A percentile compares a stretch with the other conserved stretches of the same genome.
phyloP scores from a whole-genome alignment of 2,329 filamentous ascomycete genomes.

The Penicillium sp. region DNA sequence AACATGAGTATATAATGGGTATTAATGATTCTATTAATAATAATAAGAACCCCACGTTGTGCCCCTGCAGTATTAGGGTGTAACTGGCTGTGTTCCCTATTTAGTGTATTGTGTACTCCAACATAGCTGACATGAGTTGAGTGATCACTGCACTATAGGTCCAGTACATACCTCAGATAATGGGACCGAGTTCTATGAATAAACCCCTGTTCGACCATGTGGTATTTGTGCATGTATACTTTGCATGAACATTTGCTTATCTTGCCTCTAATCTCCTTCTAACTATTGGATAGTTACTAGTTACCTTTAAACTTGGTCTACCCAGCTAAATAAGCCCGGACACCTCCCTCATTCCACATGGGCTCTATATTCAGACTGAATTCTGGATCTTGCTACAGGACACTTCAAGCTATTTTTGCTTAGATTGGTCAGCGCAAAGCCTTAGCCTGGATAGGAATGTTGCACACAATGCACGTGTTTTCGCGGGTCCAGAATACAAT shows the following conservation, averaged over 20 bases:
- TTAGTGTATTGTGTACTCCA: not conserved
- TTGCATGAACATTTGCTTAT: not conserved
- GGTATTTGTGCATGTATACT: not conserved
- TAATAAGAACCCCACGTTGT: slow-evolving; percentile 22
- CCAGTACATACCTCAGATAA: not conserved
- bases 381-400: not conserved
- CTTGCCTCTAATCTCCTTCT: too few species aligned
- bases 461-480: not conserved
- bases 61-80: slow-evolving; percentile 8
- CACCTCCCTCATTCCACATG: not conserved
- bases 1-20: not conserved
- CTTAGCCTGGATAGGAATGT: not conserved
- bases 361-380: too few species aligned
- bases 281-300: not conserved
- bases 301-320: not conserved
- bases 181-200: not conserved
- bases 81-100: not conserved
- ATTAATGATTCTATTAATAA: slow-evolving; percentile 3
- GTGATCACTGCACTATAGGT: too few species aligned
- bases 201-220: not conserved
- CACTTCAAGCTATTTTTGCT: not conserved
- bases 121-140: not conserved
- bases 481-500: not conserved
- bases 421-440: not conserved
- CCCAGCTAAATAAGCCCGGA: not conserved